Evolutionary conservation across 2,329 filamentous ascomycete species (phyloP), one percentile per base, ranked within the genome.

Genomic region (Xenosphaeropsis pyriputrescens): DNA sequence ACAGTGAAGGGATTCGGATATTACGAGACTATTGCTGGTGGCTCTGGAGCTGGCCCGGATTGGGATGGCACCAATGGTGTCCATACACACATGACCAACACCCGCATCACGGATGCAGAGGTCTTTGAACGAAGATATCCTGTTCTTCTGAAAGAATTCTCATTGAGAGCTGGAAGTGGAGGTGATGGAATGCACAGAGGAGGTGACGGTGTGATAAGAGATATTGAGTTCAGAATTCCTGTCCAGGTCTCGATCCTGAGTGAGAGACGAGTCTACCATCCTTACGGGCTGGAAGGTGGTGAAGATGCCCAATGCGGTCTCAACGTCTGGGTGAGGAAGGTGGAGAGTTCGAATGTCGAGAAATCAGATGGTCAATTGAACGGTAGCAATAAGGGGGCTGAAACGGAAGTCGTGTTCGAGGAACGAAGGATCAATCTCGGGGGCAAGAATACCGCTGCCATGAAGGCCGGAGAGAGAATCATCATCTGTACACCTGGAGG

Each of bases 251-350:
- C 32, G 6, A 39, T 39, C 26, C 17, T 41, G 5, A 29, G 14
- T 26, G 84, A 93, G 56, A 57, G 85, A 14, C 62, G 85, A 29
- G 79, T 86, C 0, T 75, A 80, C 45, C 66, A 72, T 32, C 85
- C 85, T 2, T 94, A 86, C 47, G 86, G 88, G 0, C 66, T 95
- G 45, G 77, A 77, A 17, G 88, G 88, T 1, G 88, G 88, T 4
- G 78, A 75, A 37, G 79, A 85, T 41, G 88, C 75, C 0, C 60
- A 72, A 47, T 77, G 79, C 35, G 88, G 88, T 0, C 60, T 85
- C 44, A 95, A 95, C 47, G 62, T 89, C 31, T 94, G 86, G 88
- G 75, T 89, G 15, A 44, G 34, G 31, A 39, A 38, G 29, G 76
- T 88, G 39, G 60, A 65, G 45, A 73, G 73, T 57, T 58, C 60